These are phyloP conservation scores for Trichosphaerium sp. DNA, from an alignment of 78 protist genomes.

Conservation along the genomic window DNA sequence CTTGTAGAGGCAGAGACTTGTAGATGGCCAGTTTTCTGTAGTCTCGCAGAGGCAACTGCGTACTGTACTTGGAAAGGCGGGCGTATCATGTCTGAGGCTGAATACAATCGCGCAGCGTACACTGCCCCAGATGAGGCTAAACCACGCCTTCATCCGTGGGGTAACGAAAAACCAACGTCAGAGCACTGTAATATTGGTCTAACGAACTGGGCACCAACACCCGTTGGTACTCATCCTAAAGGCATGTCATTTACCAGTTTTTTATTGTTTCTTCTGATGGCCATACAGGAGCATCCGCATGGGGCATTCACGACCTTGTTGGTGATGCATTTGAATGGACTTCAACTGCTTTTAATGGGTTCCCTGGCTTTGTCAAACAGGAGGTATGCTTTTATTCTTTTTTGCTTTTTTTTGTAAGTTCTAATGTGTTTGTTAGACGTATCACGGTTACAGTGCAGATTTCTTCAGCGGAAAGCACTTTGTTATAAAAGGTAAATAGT, in stretches of 20 bases:
- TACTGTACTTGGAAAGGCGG: background rate
- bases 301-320: background rate
- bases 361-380: background rate
- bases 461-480: background rate
- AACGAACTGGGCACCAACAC: background rate
- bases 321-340: background rate
- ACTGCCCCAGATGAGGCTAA: background rate
- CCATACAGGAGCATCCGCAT: background rate
- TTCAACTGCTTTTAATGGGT: background rate
- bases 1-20: too few relatives aligned
- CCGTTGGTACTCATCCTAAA: background rate
- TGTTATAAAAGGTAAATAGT: too few relatives aligned
- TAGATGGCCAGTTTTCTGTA: background rate
- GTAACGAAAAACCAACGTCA: background rate
- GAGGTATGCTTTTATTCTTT: too few relatives aligned
- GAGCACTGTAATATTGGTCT: background rate
- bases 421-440: too few relatives aligned
- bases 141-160: background rate
- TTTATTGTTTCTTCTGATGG: too few relatives aligned
- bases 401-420: too few relatives aligned
- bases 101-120: background rate
- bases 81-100: background rate
- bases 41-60: background rate
- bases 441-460: background rate
- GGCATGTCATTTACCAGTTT: too few relatives aligned